phyloP scores from a whole-genome alignment of 2,329 filamentous ascomycete species.

The Phyllosticta citriasiana region DNA sequence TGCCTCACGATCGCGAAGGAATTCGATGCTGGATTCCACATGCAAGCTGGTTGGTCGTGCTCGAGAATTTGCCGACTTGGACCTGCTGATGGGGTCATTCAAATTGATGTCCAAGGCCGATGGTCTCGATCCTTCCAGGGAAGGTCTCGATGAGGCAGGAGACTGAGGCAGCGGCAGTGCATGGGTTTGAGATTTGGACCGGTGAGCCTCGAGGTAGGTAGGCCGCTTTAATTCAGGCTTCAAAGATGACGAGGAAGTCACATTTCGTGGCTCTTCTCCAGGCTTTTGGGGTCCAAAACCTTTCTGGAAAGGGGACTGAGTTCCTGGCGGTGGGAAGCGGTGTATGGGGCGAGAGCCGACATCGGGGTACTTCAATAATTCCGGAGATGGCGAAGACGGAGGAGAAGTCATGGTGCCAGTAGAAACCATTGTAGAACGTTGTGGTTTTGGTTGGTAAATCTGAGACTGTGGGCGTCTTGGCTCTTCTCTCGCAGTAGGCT shows the following conservation, averaged over 20 bases:
- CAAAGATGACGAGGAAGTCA: conserved; percentile 18
- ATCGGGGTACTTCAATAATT: conserved; percentile 26
- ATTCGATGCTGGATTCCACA: conserved; percentile 72
- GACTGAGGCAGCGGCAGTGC: conserved; percentile 43
- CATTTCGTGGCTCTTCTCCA: conserved; percentile 26
- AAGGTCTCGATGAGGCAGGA: conserved; percentile 52
- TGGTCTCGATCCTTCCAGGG: conserved; percentile 61
- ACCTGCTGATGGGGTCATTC: conserved; percentile 46
- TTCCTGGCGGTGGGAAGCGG: conserved; percentile 39
- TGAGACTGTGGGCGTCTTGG: conserved; percentile 19
- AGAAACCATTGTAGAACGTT: conserved; percentile 48
- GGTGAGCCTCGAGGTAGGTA: conserved; percentile 32
- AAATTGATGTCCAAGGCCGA: conserved; percentile 51
- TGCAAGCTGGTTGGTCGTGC: conserved; percentile 73
- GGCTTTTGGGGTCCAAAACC: conserved; percentile 39
- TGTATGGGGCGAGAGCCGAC: conserved; percentile 40
- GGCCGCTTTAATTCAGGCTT: conserved; percentile 32
- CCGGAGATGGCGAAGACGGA: conserved; percentile 27
- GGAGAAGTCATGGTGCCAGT: conserved; percentile 74
- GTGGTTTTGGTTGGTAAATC: conserved; percentile 37
- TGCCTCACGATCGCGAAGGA: conserved; percentile 66
- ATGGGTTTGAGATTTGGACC: conserved; percentile 42
- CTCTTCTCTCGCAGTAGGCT: conserved; percentile 17
- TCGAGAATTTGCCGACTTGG: conserved; percentile 55
- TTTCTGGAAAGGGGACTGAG: conserved; percentile 31